Evolutionary conservation across 1,139 yeast genomes (phyloP), one percentile per base, ranked within the genome.

Genomic region (Pichia sp.): DNA sequence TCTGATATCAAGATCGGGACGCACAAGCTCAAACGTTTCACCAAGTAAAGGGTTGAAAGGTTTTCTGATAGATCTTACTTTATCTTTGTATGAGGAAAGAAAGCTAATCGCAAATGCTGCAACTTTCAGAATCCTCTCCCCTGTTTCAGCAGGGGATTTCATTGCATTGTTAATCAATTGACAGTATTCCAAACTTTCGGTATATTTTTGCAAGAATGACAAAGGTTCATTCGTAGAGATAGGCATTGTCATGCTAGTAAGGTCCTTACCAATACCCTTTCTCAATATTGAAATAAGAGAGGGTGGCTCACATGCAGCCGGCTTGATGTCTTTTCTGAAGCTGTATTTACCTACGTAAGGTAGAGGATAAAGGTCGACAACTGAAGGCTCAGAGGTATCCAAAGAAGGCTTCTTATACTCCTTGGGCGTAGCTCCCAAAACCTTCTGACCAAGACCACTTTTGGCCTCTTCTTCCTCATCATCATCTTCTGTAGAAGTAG

Each of bases 1-100:
- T 62, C 99, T 76, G 66, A 82, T 88, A 39, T 87, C 83, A 60
- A 81, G 74, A 62, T 91, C 96, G 0, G 96, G 96, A 56, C 97
- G 81, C 51, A 86, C 75, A 66, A 90, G 88, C 67, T 93, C 99
- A 68, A 76, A 95, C 0, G 99, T 93, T 66, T 93, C 99, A 31
- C 99, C 98, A 46, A 93, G 73, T 53, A 93, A 74, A 1, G 99
- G 98, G 65, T 90, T 93, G 70, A 93, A 93, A 0, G 98, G 97
- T 62, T 93, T 93, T 56, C 99, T 78, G 47, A 79, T 68, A 51
- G 85, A 82, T 62, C 99, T 78, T 51, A 83, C 85, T 62, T 86
- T 88, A 37, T 80, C 80, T 54, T 97, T 74, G 62, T 82, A 78
- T 12, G 86, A 75, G 0, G 96, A 80, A 19, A 90, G 70, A 54